Evolutionary conservation across 2,329 filamentous ascomycete species (phyloP).

Genomic region (Cadophora sp.): DNA sequence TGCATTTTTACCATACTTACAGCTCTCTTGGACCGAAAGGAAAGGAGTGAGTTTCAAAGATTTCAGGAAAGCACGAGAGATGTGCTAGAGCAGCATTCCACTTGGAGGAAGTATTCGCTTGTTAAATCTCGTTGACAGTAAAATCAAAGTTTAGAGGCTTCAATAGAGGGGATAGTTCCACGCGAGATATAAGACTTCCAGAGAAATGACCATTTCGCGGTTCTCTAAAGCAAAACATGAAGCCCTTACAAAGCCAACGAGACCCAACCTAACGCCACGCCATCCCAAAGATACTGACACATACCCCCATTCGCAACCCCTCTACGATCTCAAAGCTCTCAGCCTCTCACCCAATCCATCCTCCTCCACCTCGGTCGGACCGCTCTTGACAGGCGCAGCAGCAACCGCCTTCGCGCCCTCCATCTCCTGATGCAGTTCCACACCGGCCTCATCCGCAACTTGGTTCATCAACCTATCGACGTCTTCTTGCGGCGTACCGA

Average conservation of each 20-base stretch:
- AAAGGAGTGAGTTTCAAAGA: too few relatives aligned
- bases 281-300: conserved; percentile 10
- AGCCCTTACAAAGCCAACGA: neutral
- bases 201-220: conserved; percentile 10
- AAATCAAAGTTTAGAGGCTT: too few relatives aligned
- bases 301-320: neutral
- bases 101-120: too few relatives aligned
- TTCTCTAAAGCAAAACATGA: neutral
- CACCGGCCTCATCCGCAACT: conserved; percentile 85
- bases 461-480: conserved; percentile 86
- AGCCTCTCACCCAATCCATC: conserved; percentile 70
- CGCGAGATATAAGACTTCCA: neutral
- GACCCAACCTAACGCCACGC: conserved; percentile 7
- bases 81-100: too few relatives aligned
- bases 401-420: conserved; percentile 62
- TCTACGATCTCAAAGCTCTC: conserved; percentile 53
- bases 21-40: too few relatives aligned
- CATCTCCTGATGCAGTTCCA: conserved; percentile 82
- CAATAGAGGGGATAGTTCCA: neutral
- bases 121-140: too few relatives aligned
- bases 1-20: too few relatives aligned
- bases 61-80: too few relatives aligned
- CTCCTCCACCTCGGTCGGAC: conserved; percentile 79
- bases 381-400: conserved; percentile 61
- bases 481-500: conserved; percentile 79